A percentile compares a stretch with the other conserved stretches of the same genome.
Evolutionary conservation across 192 early-diverging fungal species (phyloP).

Genomic region (Gaertneriomyces sp.): DNA sequence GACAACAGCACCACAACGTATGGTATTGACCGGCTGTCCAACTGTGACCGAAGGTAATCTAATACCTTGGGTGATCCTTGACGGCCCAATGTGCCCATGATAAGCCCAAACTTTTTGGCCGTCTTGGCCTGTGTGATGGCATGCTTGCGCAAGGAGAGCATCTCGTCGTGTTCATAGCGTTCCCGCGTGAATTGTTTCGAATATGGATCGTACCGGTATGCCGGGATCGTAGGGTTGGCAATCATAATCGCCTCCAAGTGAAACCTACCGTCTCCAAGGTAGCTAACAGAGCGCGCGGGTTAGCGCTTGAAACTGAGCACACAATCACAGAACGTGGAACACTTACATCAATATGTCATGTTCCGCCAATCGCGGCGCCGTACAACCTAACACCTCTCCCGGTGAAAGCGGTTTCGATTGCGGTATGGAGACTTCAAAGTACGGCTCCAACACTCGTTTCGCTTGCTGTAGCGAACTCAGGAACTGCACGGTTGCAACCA

Average conservation of each 20-base stretch:
- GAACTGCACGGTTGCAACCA: conserved; percentile 96
- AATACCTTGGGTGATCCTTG: conserved; percentile 94
- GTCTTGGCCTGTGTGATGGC: conserved; percentile 73
- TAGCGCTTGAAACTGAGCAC: not conserved
- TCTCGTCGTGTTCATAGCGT: conserved; percentile 87
- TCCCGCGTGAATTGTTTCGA: conserved; percentile 88
- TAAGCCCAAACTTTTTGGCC: conserved; percentile 81
- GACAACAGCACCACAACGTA: conserved; percentile 79
- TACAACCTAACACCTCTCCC: conserved; percentile 95
- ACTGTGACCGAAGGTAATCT: conserved; percentile 68
- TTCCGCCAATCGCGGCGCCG: conserved; percentile 75
- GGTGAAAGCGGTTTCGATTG: conserved; percentile 93
- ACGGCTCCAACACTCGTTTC: conserved; percentile 53
- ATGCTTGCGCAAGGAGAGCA: conserved; percentile 78
- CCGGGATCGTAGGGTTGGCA: conserved; percentile 83
- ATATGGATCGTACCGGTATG: conserved; percentile 95
- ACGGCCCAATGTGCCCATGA: conserved; percentile 92
- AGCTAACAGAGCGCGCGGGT: conserved; percentile 12
- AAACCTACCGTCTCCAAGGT: conserved; percentile 90
- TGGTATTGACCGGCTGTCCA: conserved; percentile 59
- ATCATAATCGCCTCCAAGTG: conserved; percentile 99
- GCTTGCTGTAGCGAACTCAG: conserved; percentile 78
- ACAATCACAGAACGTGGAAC: not conserved
- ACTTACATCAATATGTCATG: conserved; percentile 72
- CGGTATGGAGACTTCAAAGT: conserved; percentile 75